phyloP scores from a whole-genome alignment of 345 rosid genomes.

The Aquilaria sinensis region DNA sequence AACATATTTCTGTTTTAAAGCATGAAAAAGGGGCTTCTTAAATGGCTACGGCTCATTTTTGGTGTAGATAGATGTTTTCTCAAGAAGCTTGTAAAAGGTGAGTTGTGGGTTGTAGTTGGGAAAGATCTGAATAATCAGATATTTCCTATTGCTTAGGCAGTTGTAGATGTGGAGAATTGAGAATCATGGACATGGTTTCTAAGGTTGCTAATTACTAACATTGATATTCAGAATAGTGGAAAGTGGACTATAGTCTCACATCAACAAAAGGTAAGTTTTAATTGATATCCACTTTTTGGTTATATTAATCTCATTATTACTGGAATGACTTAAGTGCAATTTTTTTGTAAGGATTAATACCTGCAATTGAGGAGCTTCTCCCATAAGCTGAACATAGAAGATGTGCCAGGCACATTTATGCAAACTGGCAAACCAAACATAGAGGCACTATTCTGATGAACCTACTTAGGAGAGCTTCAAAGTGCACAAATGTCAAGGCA shows the following conservation, averaged over 20 bases:
- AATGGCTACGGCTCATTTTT: not conserved
- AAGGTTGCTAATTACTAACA: not conserved
- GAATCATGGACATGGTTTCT: not conserved
- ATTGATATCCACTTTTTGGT: not conserved
- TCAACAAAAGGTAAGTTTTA: not conserved
- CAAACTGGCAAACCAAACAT: not conserved
- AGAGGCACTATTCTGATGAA: too few species aligned
- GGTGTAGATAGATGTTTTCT: not conserved
- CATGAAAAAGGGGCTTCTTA: not conserved
- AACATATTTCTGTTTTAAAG: not conserved
- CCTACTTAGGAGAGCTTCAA: too few species aligned
- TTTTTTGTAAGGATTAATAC: not conserved
- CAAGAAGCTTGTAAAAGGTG: not conserved
- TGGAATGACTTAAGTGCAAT: not conserved
- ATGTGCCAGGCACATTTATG: not conserved
- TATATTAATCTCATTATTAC: not conserved
- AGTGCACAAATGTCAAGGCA: too few species aligned
- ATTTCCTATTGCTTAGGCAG: not conserved
- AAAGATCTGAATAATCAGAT: conserved; percentile 2
- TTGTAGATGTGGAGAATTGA: not conserved
- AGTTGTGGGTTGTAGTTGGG: not conserved
- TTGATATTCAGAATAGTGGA: not conserved
- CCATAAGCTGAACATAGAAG: not conserved
- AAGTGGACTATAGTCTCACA: not conserved
- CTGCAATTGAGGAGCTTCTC: not conserved